Evolutionary conservation across 768 basidiomycete species (phyloP).

Genomic region (Mycena floridula): DNA sequence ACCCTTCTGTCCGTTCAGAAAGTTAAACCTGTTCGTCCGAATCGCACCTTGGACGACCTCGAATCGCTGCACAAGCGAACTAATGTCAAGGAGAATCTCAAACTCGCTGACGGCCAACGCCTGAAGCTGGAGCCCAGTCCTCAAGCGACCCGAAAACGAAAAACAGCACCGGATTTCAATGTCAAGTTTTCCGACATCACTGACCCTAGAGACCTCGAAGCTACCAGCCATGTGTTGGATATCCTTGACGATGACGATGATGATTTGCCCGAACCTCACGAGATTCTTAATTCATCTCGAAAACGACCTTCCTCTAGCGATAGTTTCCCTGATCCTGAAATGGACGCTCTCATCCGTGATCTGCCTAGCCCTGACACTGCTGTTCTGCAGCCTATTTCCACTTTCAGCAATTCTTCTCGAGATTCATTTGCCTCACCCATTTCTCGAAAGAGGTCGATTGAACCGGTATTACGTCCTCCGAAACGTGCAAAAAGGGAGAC

Average conservation of each 20-base stretch:
- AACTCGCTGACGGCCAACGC: conserved; percentile 32
- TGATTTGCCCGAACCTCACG: conserved; percentile 34
- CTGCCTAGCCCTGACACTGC: conserved; percentile 13
- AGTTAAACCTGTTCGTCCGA: conserved; percentile 15
- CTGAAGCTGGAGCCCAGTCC: conserved; percentile 34
- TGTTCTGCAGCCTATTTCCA: not conserved
- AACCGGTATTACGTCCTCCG: no score
- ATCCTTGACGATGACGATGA: conserved; percentile 30
- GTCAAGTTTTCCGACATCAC: conserved; percentile 40
- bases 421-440: no score
- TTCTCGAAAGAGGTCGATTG: no score
- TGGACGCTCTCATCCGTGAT: conserved; percentile 36
- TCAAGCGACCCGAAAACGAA: conserved; percentile 18
- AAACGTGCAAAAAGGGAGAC: no score
- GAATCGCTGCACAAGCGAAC: conserved; percentile 38
- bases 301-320: conserved; percentile 22
- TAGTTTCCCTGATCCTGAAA: conserved; percentile 36
- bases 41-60: conserved; percentile 30
- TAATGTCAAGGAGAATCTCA: conserved; percentile 31
- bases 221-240: conserved; percentile 15
- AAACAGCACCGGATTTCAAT: conserved; percentile 37
- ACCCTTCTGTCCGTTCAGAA: conserved; percentile 18
- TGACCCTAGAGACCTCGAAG: conserved; percentile 11
- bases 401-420: not conserved
- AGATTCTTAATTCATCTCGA: conserved; percentile 20